Conservation (phyloP, 2,329 filamentous ascomycete genomes). For the Microthyrium microscopicum region DNA sequence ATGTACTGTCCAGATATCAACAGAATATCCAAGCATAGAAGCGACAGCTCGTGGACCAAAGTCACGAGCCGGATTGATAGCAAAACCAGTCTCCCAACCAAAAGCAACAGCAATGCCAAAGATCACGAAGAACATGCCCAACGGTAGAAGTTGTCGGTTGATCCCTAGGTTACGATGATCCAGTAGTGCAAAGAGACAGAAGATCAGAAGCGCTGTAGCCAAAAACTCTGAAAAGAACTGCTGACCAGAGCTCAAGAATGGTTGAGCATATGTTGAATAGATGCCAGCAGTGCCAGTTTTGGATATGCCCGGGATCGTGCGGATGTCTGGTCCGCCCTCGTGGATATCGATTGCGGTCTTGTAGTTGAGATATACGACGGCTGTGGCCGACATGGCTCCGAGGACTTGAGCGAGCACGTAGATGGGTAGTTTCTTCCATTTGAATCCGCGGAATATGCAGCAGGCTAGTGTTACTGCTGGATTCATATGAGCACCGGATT, state of each 20-base stretch:
- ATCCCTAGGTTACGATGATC: constrained; percentile 29
- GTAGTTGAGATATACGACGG: constrained; percentile 30
- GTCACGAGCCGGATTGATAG: constrained; percentile 57
- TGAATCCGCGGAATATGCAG: constrained; percentile 33
- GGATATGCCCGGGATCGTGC: constrained; percentile 10
- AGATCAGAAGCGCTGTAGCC: constrained; percentile 48
- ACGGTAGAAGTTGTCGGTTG: constrained; percentile 30
- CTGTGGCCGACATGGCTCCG: constrained; percentile 32
- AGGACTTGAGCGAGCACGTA: constrained; percentile 37
- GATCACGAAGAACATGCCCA: constrained; percentile 51
- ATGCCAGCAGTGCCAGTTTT: constrained; percentile 45
- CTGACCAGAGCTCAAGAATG: constrained; percentile 45
- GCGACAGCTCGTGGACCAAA: constrained; percentile 52
- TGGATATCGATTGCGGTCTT: constrained; percentile 17
- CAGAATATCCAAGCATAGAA: constrained; percentile 51
- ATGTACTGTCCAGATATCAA: constrained; percentile 49
- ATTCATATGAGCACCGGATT: constrained; percentile 33
- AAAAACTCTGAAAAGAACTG: constrained; percentile 58
- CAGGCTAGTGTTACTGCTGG: constrained; percentile 27
- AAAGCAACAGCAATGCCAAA: constrained; percentile 59
- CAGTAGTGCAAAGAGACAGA: constrained; percentile 52
- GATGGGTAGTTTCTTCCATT: constrained; percentile 31
- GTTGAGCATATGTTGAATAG: constrained; percentile 52
- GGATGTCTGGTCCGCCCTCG: constrained; percentile 7
- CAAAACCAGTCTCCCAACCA: constrained; percentile 62